A percentile compares a stretch with the other conserved stretches of the same genome.
phyloP scores from a whole-genome alignment of 2,329 filamentous ascomycete genomes.

The Trichoderma sp. region DNA sequence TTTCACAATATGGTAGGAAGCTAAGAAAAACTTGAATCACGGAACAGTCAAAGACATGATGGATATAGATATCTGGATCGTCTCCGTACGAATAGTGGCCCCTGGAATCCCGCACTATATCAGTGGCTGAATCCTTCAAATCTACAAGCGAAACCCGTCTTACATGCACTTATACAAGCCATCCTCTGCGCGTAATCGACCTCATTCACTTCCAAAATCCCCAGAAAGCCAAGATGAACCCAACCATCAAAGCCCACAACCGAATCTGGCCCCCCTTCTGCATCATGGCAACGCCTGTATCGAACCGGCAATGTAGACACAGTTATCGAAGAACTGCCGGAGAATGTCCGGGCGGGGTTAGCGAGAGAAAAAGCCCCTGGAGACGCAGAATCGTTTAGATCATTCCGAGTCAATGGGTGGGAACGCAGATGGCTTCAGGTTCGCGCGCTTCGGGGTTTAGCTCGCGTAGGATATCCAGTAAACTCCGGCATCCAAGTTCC shows the following conservation, averaged over 20 bases:
- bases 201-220: no score
- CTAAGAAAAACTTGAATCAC: no score
- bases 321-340: background rate
- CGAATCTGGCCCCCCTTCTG: background rate
- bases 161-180: no score
- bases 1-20: no score
- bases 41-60: no score
- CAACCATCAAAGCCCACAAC: background rate
- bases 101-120: no score
- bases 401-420: no score
- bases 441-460: background rate
- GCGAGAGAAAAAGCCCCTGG: background rate
- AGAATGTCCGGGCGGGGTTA: slow-evolving; percentile 6
- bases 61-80: no score
- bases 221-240: background rate
- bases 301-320: background rate
- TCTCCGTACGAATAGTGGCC: no score
- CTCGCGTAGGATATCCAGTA: background rate
- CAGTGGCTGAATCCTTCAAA: no score
- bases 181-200: no score
- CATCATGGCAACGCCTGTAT: background rate
- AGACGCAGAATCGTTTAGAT: background rate
- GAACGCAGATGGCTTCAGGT: background rate
- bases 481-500: slow-evolving; percentile 2
- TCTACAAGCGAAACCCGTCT: no score